These are phyloP conservation scores for Friedmanniomyces endolithicus DNA, from an alignment of 495 filamentous ascomycete genomes.

Conservation along the genomic window DNA sequence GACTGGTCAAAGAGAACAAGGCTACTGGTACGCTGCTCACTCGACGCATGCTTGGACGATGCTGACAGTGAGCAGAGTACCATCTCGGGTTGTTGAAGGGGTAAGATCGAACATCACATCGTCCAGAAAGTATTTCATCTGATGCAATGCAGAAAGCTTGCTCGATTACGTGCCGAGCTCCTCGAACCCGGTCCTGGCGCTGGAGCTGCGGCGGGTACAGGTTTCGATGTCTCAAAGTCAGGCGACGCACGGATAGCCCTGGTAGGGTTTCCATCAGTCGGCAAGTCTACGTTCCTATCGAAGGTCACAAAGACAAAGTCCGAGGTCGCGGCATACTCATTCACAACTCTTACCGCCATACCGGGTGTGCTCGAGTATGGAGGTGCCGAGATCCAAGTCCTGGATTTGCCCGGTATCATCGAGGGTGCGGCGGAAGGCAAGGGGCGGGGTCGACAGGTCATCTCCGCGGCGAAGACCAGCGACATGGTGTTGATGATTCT, in stretches of 20 bases:
- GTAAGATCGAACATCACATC: constrained; percentile 32
- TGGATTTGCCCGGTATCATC: constrained; percentile 98
- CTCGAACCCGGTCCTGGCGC: constrained; percentile 80
- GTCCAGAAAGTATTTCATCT: background rate
- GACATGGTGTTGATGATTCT: constrained; percentile 95
- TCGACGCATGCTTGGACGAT: constrained; percentile 1
- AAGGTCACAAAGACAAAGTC: constrained; percentile 99
- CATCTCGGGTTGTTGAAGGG: constrained; percentile 97
- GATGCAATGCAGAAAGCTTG: constrained; percentile 62
- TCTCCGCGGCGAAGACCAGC: constrained; percentile 97
- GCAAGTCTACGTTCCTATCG: constrained; percentile 96
- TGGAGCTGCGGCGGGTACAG: constrained; percentile 55
- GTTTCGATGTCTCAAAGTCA: constrained; percentile 95
- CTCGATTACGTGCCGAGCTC: constrained; percentile 85
- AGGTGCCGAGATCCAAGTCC: constrained; percentile 93
- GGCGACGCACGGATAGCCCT: constrained; percentile 96
- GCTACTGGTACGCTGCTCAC: constrained; percentile 64
- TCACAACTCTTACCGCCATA: constrained; percentile 96
- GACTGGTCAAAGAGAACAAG: constrained; percentile 70
- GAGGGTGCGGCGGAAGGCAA: constrained; percentile 96
- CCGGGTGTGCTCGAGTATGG: constrained; percentile 97
- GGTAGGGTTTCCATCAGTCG: constrained; percentile 95
- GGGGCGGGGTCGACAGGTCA: constrained; percentile 90
- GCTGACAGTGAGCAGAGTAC: constrained; percentile 56
- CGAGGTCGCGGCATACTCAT: constrained; percentile 91